A percentile compares a stretch with the other conserved stretches of the same genome.
These are phyloP conservation scores for Apophysomyces ossiformis DNA, from an alignment of 371 early-diverging fungal genomes.

Conservation along the genomic window DNA sequence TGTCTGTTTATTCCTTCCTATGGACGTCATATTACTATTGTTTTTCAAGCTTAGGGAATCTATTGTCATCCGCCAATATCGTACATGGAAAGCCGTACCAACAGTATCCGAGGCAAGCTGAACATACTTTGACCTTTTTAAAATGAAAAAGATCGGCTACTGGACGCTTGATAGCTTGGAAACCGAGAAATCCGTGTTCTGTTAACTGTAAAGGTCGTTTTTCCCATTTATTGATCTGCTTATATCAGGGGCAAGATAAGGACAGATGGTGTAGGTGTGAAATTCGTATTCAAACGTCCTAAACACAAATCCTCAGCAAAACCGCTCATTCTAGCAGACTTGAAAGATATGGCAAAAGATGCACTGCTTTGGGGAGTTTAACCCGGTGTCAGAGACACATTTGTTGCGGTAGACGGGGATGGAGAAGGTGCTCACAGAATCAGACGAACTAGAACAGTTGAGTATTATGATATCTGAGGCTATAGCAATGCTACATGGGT, in stretches of 20 bases:
- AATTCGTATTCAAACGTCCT: conserved; percentile 6
- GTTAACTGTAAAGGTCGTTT: neutral
- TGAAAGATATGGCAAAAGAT: neutral
- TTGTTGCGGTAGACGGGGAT: too few relatives aligned
- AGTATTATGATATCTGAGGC: conserved; percentile 19
- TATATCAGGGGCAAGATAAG: conserved; percentile 1
- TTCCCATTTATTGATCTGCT: neutral
- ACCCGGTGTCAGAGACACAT: conserved; percentile 18
- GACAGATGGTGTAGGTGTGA: conserved; percentile 4
- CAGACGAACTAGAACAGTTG: conserved; percentile 2
- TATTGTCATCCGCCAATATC: neutral
- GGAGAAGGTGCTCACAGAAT: neutral
- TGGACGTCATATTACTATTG: neutral
- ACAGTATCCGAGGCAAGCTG: neutral
- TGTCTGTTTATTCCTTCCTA: conserved; percentile 6
- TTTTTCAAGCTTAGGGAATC: conserved; percentile 4
- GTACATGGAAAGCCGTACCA: neutral
- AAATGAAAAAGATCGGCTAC: conserved; percentile 8
- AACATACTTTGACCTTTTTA: conserved; percentile 1
- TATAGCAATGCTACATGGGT: conserved; percentile 13
- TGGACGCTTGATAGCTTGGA: neutral
- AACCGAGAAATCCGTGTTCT: conserved; percentile 5
- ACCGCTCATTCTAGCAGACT: neutral
- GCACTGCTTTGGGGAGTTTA: conserved; percentile 16
- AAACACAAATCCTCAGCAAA: too few relatives aligned